Base-by-base conservation (phyloP, 306 rosid genomes). In the Dalbergia cultrata region DNA sequence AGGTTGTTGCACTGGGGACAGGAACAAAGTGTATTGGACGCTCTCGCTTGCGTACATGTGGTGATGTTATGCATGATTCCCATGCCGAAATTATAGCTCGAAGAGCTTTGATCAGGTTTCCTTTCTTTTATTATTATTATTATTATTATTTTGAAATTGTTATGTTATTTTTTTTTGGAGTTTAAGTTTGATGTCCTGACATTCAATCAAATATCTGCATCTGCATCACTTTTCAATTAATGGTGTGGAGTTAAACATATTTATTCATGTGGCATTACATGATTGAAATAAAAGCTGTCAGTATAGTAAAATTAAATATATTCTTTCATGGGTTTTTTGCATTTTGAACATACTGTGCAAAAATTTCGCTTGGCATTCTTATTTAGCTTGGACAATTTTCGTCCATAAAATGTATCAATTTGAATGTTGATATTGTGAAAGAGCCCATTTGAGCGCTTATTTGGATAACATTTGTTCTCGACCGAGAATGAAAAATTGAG, bases 11-110 rank as follows among this genome's bases (percentile, higher is more conserved):
- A 5, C 56, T 95, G 73, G 99, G 98, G 67, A 93, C 99, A 13
- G 99, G 99, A 65, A 93, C 97, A 17, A 95, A 95, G 82, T 95
- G 98, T 70, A 81, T 93, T 19, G 97, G 98, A 39, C 91, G 92
- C n/a, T 93, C 96, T 18, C 93, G 74, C 53, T 75, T 90, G 82
- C 90, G 93, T 50, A 69, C 93, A 10, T 74, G 62, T 72, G 96
- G 98, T 35, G 98, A 95, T 43, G 68, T 91, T 47, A 91, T 95
- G 62, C 87, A 90, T 84, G 99, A 95, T 75, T 93, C 99, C 3
- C 98, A 91, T 84, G 98, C 99, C 43, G 98, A 95, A 81, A 86
- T 87, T 74, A 77, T 95, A 41, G 93, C 99, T 56, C 82, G 98
- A 34, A 92, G 98, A 81, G 86, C 97, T 82, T 83, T 95, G 39